Evolutionary conservation across 805 yeast species (phyloP), one percentile per base, ranked within the genome.

Genomic region (Candida insectorum): DNA sequence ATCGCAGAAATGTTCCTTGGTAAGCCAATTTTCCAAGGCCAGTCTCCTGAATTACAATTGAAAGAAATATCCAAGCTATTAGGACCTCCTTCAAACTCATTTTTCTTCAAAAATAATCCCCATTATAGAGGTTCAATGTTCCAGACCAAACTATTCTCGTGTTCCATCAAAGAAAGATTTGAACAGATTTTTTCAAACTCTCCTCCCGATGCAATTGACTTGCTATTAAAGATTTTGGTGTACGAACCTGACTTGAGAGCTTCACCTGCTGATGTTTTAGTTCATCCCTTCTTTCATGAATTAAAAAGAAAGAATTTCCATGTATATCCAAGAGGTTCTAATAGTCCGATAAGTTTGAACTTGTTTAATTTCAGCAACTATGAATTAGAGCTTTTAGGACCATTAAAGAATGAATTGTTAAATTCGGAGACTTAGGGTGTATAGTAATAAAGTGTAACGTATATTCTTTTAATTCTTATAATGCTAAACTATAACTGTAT

Each of bases 11-110:
- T 93, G 85, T 71, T 83, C 36, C 73, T 88, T 42, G 97, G 97
- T 11, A 81, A 78, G 54, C 95, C 97, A 1, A 78, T 93, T n/a
- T 93, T 93, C 65, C 96, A 89, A 60, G 97, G 98, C 28, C 85
- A 80, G 48, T 82, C 85, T 40, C 95, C 96, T 32, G 75, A 81
- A 53, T 72, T 86, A 43, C 98, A 93, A 60, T 69, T 93, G 43
- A 81, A 91, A 45, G 95, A 91, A 54, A 88, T 93, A 41, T 81
- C 95, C 24, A 88, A 91, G 58, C 64, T 88, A 28, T 68, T 91
- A 48, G 98, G 98, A 1, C 91, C 94, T 3, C 97, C 97, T 4
- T 61, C 70, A 23, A 68, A 69, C 43, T 71, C 79, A 33, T 84
- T 84, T 49, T 75, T 84, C 41, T 80, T 75, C 60, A 80, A 80